Conservation (phyloP, 495 filamentous ascomycete genomes). For the Daldinia decipiens region DNA sequence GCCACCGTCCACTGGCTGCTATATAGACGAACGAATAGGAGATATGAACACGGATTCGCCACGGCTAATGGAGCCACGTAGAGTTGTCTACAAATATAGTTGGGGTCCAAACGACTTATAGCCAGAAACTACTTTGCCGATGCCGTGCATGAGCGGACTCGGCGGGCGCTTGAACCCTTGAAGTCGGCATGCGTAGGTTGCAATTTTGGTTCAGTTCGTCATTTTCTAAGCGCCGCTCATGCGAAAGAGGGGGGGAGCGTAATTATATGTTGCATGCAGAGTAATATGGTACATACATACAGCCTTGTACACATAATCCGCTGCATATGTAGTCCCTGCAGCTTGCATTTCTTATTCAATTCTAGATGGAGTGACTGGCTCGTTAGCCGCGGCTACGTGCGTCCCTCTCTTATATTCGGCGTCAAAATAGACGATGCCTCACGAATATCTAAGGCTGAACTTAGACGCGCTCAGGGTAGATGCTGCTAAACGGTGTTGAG, state of each 20-base stretch:
- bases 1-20: neutral
- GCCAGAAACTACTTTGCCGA: conserved; percentile 7
- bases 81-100: neutral
- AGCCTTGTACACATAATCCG: conserved; percentile 17
- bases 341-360: neutral
- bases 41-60: conserved; percentile 4
- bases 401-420: conserved; percentile 10
- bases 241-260: conserved; percentile 13
- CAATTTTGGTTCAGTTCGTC: conserved; percentile 21
- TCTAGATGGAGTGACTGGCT: conserved; percentile 9
- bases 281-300: conserved; percentile 1
- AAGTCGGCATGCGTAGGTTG: neutral
- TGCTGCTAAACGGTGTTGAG: neutral
- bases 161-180: conserved; percentile 17
- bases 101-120: conserved; percentile 21
- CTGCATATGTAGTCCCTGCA: conserved; percentile 4
- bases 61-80: conserved; percentile 42
- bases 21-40: conserved; percentile 26
- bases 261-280: conserved; percentile 9
- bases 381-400: conserved; percentile 31
- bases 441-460: neutral
- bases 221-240: conserved; percentile 40
- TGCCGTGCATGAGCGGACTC: conserved; percentile 22
- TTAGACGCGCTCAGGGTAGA: conserved; percentile 17
- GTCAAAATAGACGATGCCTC: conserved; percentile 29